These are phyloP conservation scores for Candida sojae DNA, from an alignment of 1,139 yeast species.

Conservation along the genomic window DNA sequence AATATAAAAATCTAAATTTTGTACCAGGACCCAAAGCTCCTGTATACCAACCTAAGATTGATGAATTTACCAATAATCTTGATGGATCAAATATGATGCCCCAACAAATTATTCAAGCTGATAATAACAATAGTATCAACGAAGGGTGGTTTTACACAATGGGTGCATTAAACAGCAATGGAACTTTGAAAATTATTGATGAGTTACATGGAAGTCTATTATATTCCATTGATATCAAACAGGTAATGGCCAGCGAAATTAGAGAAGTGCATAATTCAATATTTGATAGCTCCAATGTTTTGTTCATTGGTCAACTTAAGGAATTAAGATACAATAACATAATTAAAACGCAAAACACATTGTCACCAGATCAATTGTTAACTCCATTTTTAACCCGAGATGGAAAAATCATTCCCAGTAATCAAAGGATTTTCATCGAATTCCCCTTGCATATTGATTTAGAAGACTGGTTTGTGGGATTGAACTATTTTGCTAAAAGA, in stretches of 20 bases:
- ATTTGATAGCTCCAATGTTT: slow-evolving; percentile 57
- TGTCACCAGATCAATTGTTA: slow-evolving; percentile 22
- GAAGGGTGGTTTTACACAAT: slow-evolving; percentile 78
- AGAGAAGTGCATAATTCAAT: slow-evolving; percentile 69
- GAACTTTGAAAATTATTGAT: slow-evolving; percentile 60
- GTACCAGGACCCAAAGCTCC: slow-evolving; percentile 52
- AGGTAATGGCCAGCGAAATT: slow-evolving; percentile 63
- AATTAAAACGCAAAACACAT: slow-evolving; percentile 33
- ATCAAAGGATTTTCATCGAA: slow-evolving; percentile 53
- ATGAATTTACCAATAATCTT: slow-evolving; percentile 9
- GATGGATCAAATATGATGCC: slow-evolving; percentile 5
- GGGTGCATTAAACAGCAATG: slow-evolving; percentile 71
- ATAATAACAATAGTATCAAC: slow-evolving; percentile 21
- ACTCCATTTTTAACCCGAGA: slow-evolving; percentile 34
- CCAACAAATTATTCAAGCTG: slow-evolving; percentile 7
- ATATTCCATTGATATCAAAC: slow-evolving; percentile 60
- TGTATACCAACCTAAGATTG: slow-evolving; percentile 30
- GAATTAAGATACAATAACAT: slow-evolving; percentile 51
- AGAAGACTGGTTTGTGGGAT: slow-evolving; percentile 82
- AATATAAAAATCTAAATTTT: slow-evolving; percentile 40
- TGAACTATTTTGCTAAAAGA: slow-evolving; percentile 65
- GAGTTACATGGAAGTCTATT: slow-evolving; percentile 70
- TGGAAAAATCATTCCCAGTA: slow-evolving; percentile 33
- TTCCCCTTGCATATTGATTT: slow-evolving; percentile 72
- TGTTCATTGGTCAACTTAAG: slow-evolving; percentile 59